Percentiles rank a stretch among this genome's conserved stretches.
Conservation (phyloP, 2,329 filamentous ascomycete genomes). For the Aspergillus novoparasiticus region DNA sequence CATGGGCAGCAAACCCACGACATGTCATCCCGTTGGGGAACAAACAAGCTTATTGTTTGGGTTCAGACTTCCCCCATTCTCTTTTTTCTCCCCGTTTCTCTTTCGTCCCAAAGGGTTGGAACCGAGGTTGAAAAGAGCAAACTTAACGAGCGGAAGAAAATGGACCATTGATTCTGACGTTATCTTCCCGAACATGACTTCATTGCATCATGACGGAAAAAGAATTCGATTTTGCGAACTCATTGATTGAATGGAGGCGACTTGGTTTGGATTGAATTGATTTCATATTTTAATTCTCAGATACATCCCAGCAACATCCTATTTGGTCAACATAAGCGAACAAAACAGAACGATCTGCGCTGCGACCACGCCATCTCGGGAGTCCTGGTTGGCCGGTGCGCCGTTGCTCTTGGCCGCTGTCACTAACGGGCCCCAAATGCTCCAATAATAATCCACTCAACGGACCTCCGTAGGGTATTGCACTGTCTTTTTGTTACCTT, state of each 20-base stretch:
- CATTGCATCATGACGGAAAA: neutral
- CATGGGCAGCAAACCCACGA: neutral
- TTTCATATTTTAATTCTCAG: no score
- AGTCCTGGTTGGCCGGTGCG: constrained; percentile 5
- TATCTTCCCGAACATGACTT: neutral
- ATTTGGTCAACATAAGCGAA: neutral
- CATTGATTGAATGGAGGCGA: neutral
- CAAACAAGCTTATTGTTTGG: neutral
- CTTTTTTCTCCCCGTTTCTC: neutral
- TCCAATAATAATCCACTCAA: constrained; percentile 4
- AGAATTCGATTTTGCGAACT: neutral
- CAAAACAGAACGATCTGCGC: constrained; percentile 1
- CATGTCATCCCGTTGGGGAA: neutral
- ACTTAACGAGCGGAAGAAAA: neutral
- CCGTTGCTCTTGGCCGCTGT: neutral
- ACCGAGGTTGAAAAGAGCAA: neutral
- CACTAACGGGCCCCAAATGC: neutral
- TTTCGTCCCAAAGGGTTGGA: neutral
- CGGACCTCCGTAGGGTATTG: neutral
- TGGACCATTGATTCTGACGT: neutral
- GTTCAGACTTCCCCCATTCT: neutral
- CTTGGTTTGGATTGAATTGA: no score
- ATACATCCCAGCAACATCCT: neutral
- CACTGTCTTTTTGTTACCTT: neutral
- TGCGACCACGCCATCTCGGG: constrained; percentile 15